phyloP scores from a whole-genome alignment of 208 protist species.

The Trypanosoma grayi region DNA sequence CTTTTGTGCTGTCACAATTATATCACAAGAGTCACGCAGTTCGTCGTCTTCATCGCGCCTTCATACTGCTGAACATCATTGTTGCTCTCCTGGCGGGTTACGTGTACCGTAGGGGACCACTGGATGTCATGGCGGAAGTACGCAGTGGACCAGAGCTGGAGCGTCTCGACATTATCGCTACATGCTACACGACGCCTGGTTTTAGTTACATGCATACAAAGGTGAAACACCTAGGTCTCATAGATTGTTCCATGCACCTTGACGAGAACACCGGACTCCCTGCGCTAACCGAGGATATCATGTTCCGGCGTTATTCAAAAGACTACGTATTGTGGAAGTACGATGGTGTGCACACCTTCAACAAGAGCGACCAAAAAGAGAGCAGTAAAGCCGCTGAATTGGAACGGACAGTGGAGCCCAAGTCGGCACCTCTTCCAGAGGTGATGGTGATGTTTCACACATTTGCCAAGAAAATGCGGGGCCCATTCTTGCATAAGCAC shows the following conservation, averaged over 20 bases:
- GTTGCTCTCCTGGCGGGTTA: conserved; percentile 36
- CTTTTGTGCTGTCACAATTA: conserved; percentile 33
- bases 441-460: conserved; percentile 57
- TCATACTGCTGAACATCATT: conserved; percentile 37
- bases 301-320: conserved; percentile 44
- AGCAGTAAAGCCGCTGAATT: conserved; percentile 12
- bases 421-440: conserved; percentile 34
- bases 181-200: conserved; percentile 75
- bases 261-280: conserved; percentile 28
- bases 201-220: conserved; percentile 68
- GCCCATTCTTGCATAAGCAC: conserved; percentile 35
- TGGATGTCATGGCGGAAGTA: conserved; percentile 41
- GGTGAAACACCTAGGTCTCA: conserved; percentile 42
- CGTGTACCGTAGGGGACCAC: conserved; percentile 44
- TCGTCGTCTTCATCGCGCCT: conserved; percentile 13
- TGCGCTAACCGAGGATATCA: conserved; percentile 46
- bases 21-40: background rate
- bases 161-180: conserved; percentile 56
- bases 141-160: conserved; percentile 27
- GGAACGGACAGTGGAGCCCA: conserved; percentile 6
- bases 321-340: conserved; percentile 68
- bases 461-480: conserved; percentile 27
- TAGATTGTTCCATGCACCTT: conserved; percentile 57
- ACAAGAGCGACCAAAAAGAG: conserved; percentile 13
- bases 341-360: conserved; percentile 24